Evolutionary conservation across 257 asterid genomes (phyloP).

Genomic region (Lithospermum erythrorhizon): DNA sequence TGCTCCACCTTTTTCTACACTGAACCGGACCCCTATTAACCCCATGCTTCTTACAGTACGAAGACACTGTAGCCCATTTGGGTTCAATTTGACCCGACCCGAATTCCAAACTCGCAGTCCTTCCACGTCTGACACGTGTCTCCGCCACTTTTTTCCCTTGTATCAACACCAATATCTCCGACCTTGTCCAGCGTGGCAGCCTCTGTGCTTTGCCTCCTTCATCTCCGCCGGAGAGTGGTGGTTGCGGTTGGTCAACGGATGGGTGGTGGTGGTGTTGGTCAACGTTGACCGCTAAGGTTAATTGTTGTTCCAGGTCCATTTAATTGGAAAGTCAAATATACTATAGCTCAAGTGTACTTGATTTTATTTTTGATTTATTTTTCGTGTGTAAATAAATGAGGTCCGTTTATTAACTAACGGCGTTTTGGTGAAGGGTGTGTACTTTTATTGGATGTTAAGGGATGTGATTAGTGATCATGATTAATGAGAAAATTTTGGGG

Average conservation of each 20-base stretch:
- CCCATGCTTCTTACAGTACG: slow-evolving; percentile 79
- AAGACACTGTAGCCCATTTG: slow-evolving; percentile 86
- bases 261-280: slow-evolving; percentile 15
- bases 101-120: slow-evolving; percentile 44
- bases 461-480: too few relatives aligned
- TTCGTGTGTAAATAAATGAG: not conserved
- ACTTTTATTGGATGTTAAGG: too few relatives aligned
- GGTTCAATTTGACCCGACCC: slow-evolving; percentile 79
- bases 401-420: slow-evolving; percentile 4
- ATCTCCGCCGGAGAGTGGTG: slow-evolving; percentile 40
- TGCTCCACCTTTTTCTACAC: slow-evolving; percentile 98
- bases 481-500: too few relatives aligned
- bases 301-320: slow-evolving; percentile 38
- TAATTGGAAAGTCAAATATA: slow-evolving; percentile 4
- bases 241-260: slow-evolving; percentile 2
- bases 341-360: not conserved
- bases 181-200: slow-evolving; percentile 91
- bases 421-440: not conserved
- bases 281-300: slow-evolving; percentile 10
- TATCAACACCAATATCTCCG: slow-evolving; percentile 77
- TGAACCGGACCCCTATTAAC: slow-evolving; percentile 92
- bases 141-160: slow-evolving; percentile 86
- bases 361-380: not conserved
- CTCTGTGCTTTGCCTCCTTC: slow-evolving; percentile 33
- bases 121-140: slow-evolving; percentile 52